A percentile compares a stretch with the other conserved stretches of the same genome.
phyloP scores from a whole-genome alignment of 257 asterid genomes.

The Plectranthus barbatus region DNA sequence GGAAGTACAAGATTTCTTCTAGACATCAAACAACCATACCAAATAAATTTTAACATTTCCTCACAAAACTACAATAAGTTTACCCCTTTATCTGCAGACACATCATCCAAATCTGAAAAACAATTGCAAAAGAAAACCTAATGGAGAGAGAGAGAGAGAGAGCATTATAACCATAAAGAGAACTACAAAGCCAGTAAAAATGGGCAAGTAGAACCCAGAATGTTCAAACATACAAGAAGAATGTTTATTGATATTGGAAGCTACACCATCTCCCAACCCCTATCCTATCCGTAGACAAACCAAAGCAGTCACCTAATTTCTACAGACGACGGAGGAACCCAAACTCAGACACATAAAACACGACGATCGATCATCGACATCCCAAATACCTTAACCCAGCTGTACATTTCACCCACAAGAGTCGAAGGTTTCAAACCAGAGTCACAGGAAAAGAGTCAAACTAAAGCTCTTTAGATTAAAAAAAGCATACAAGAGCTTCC shows the following conservation, averaged over 20 bases:
- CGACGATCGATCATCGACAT: slow-evolving; percentile 12
- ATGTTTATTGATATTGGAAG: slow-evolving; percentile 1
- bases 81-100: too few species aligned
- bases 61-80: too few species aligned
- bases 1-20: not conserved
- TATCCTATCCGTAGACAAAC: slow-evolving; percentile 4
- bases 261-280: slow-evolving; percentile 10
- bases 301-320: slow-evolving; percentile 15
- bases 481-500: slow-evolving; percentile 33
- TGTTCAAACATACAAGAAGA: slow-evolving; percentile 12
- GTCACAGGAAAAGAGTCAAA: slow-evolving; percentile 20
- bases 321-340: slow-evolving; percentile 18
- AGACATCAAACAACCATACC: not conserved
- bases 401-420: slow-evolving; percentile 33
- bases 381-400: slow-evolving; percentile 20
- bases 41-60: not conserved
- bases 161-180: not conserved
- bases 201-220: slow-evolving; percentile 13
- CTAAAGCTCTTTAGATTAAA: slow-evolving; percentile 33
- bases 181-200: slow-evolving; percentile 7
- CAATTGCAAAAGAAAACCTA: not conserved
- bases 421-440: slow-evolving; percentile 15
- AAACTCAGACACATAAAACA: not conserved
- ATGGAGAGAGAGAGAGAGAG: not conserved
- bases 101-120: too few species aligned